Evolutionary conservation across 164 flowering plant species (phyloP).

Genomic region (Vitis riparia): DNA sequence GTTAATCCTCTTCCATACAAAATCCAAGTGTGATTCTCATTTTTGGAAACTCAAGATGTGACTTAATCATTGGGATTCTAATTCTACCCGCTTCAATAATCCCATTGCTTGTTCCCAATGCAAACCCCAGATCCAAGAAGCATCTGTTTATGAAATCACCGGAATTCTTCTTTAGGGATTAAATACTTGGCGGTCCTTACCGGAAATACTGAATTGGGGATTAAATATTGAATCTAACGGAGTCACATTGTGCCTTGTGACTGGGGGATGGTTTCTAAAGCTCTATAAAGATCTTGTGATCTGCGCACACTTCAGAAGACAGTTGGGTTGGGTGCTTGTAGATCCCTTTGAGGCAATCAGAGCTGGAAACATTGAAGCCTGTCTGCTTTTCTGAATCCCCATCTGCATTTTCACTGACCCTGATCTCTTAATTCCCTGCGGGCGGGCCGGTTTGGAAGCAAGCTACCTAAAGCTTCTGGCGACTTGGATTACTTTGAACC

Average conservation of each 20-base stretch:
- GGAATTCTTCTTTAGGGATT: neutral
- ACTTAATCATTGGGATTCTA: neutral
- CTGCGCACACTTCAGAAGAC: no score
- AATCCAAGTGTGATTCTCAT: neutral
- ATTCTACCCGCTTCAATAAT: neutral
- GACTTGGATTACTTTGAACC: no score
- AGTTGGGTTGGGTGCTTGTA: neutral
- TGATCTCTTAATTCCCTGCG: no score
- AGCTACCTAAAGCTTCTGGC: no score
- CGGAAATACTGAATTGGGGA: neutral
- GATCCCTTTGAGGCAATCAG: neutral
- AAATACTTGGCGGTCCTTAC: neutral
- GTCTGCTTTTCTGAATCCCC: neutral
- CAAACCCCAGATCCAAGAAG: neutral
- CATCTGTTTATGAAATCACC: neutral
- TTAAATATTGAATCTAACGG: neutral
- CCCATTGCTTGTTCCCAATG: neutral
- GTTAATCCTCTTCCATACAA: no score
- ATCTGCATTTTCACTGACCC: neutral
- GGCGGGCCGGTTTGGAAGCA: no score
- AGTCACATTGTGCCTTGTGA: neutral
- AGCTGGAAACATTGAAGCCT: neutral
- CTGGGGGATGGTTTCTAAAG: neutral
- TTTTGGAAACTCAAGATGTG: neutral
- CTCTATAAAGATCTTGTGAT: neutral